These are phyloP conservation scores for Helotiales sp. DNA, from an alignment of 2,329 filamentous ascomycete genomes.

Conservation along the genomic window DNA sequence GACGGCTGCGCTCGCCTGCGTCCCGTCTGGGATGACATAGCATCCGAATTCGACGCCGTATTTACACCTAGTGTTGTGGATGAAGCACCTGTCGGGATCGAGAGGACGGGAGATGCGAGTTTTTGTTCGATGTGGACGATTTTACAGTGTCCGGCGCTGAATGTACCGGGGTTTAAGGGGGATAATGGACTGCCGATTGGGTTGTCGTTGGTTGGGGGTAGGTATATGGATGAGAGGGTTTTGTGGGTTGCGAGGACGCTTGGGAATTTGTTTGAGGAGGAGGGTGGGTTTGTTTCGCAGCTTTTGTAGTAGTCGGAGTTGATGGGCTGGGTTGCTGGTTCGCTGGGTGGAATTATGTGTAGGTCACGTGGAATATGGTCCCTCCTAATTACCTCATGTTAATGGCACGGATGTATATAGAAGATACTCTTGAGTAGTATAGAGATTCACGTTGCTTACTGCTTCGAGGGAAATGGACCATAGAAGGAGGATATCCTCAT, in stretches of 20 bases:
- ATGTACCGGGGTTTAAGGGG: conserved; percentile 62
- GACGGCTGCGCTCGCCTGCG: conserved; percentile 55
- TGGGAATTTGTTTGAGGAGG: conserved; percentile 40
- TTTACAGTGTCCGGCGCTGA: conserved; percentile 63
- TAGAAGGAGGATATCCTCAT: no score
- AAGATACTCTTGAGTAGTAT: no score
- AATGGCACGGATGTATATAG: no score
- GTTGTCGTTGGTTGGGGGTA: conserved; percentile 49
- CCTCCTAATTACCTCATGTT: no score
- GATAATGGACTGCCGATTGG: conserved; percentile 59
- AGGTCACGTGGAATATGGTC: no score
- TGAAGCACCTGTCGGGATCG: conserved; percentile 56
- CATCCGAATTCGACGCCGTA: conserved; percentile 52
- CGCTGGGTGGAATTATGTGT: no score
- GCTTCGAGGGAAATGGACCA: no score
- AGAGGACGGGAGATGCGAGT: conserved; percentile 54
- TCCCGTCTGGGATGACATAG: conserved; percentile 54
- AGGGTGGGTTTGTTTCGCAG: conserved; percentile 38
- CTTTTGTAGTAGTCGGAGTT: conserved; percentile 3
- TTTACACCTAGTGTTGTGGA: conserved; percentile 59
- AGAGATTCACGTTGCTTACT: no score
- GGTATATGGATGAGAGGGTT: conserved; percentile 46
- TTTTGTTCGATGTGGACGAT: conserved; percentile 33
- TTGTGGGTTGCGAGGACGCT: conserved; percentile 43
- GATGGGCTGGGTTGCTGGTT: no score